Evolutionary conservation across 768 basidiomycete genomes (phyloP).

Genomic region (Saitozyma sp.): DNA sequence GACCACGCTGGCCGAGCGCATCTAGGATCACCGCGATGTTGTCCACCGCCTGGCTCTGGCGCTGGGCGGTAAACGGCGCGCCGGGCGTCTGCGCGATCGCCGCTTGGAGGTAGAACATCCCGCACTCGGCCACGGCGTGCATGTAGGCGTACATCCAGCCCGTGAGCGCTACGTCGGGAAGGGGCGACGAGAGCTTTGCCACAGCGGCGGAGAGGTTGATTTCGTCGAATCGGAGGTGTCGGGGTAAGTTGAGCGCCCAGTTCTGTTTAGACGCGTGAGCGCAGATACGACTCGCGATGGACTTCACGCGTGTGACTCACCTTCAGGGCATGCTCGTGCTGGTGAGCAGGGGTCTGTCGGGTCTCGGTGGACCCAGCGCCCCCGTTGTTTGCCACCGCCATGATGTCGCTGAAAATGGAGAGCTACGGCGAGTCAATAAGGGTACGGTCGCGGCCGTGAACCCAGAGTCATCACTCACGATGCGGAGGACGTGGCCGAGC

Average conservation of each 20-base stretch:
- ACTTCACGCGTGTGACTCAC: slow-evolving; percentile 12
- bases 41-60: slow-evolving; percentile 49
- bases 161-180: slow-evolving; percentile 29
- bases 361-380: slow-evolving; percentile 8
- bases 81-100: slow-evolving; percentile 32
- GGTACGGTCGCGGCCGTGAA: neutral
- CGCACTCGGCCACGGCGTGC: slow-evolving; percentile 50
- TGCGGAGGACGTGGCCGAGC: slow-evolving; percentile 48
- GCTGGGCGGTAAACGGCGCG: slow-evolving; percentile 30
- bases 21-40: slow-evolving; percentile 48
- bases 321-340: slow-evolving; percentile 40
- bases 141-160: slow-evolving; percentile 49
- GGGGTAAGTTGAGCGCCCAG: slow-evolving; percentile 47
- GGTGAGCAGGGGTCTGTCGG: slow-evolving; percentile 9
- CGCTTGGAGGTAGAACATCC: slow-evolving; percentile 51
- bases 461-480: slow-evolving; percentile 36
- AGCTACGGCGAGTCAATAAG: slow-evolving; percentile 22
- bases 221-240: slow-evolving; percentile 46
- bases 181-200: slow-evolving; percentile 27
- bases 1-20: slow-evolving; percentile 39
- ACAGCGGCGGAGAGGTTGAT: slow-evolving; percentile 32
- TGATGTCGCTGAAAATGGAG: slow-evolving; percentile 45
- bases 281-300: neutral
- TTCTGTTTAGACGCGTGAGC: slow-evolving; percentile 22
- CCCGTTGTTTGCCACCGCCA: slow-evolving; percentile 35